Base-by-base conservation (phyloP, 331 rosid species). In the Ulmus americana region DNA sequence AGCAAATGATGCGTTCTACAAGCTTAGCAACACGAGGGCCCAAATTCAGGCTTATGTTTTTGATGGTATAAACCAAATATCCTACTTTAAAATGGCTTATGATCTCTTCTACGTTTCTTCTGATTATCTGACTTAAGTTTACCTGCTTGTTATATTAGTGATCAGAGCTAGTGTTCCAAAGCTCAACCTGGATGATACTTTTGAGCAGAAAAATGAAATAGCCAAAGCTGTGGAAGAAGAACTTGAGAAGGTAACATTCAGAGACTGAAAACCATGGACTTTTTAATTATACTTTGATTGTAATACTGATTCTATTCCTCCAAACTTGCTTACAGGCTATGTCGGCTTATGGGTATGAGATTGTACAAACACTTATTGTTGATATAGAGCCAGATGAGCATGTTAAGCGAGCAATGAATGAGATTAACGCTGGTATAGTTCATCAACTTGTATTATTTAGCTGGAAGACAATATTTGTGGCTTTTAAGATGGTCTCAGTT, bases 391-490 rank as follows among this genome's bases (percentile, higher is more conserved):
- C 97, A 51, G 95, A 88, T 45, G 96, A 72, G 71, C 90, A 74
- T 71, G 95, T 88, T 50, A 91, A 91, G 82, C 81, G 88, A 63
- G 97, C 97, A 63, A 88, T 91, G 97, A 91, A 91, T 67, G 96
- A 91, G 76, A 91, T 91, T 71, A 91, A 88, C 63, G 96, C 97
- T 9, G 97, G 97, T 91, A 81, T 47, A 47, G 18, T 68, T 54
- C 64, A 43, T 39, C 13, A 41, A 55, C 48, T 18, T 28, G n/a
- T 41, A 2, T 8, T 13, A 15, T 59, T 41, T 8, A 56, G 5
- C n/a, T 38, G 44, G 28, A 50, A 8, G 35, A 28, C 35, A 28
- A 28, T 28, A 28, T 28, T 28, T 28, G 35, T 28, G 35, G 3
- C 35, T 28, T 28, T 1, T 28, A 28, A 28, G 35, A 28, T 28